A percentile compares a stretch with the other conserved stretches of the same genome.
Evolutionary conservation across 176 grass and related monocot genomes (phyloP).

Genomic region (Ananas comosus): DNA sequence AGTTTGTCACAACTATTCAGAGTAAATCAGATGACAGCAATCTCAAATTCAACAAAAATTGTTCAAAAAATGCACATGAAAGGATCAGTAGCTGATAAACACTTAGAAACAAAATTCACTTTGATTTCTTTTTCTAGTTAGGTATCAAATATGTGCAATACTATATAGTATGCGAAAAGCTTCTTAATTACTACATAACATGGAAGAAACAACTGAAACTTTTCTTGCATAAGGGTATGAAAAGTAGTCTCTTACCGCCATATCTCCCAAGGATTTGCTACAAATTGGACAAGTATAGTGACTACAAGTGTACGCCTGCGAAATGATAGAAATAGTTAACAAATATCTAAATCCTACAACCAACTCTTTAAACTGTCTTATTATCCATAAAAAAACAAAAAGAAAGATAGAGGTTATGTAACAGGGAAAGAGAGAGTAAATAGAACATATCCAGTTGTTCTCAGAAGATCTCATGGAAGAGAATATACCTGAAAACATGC

Average conservation of each 20-base stretch:
- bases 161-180: too few relatives aligned
- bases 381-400: not conserved
- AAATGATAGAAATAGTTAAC: conserved; percentile 4
- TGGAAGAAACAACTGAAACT: not conserved
- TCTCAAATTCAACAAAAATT: too few relatives aligned
- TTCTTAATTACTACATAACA: not conserved
- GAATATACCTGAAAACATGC: conserved; percentile 74
- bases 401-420: not conserved
- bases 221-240: not conserved
- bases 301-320: conserved; percentile 73
- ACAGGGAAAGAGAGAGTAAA: not conserved
- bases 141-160: too few relatives aligned
- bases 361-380: not conserved
- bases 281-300: conserved; percentile 89
- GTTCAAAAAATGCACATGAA: too few relatives aligned
- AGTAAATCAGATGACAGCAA: too few relatives aligned
- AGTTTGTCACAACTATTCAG: too few relatives aligned
- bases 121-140: too few relatives aligned
- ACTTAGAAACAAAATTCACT: too few relatives aligned
- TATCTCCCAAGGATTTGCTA: conserved; percentile 81
- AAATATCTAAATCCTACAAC: not conserved
- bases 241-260: conserved; percentile 39
- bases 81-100: too few relatives aligned
- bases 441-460: not conserved
- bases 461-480: not conserved